A percentile compares a stretch with the other conserved stretches of the same genome.
Evolutionary conservation across 2,329 filamentous ascomycete species (phyloP).

Genomic region (Colletotrichum liaoningense): DNA sequence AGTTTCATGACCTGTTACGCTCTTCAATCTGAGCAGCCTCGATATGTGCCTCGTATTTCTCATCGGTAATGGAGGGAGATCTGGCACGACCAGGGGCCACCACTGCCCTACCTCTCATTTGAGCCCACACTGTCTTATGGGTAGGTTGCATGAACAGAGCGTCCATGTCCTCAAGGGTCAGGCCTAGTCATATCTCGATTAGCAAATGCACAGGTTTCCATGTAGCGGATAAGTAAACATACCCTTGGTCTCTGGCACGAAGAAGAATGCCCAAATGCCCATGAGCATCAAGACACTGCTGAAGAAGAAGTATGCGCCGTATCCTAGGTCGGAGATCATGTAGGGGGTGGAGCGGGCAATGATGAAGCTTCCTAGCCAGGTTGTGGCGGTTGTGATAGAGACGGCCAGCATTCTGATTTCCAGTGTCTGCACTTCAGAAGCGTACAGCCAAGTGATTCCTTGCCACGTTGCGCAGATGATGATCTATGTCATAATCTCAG

Average conservation of each 20-base stretch:
- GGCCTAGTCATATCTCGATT: constrained; percentile 35
- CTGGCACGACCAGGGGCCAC: constrained; percentile 16
- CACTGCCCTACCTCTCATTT: constrained; percentile 34
- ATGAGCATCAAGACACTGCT: constrained; percentile 57
- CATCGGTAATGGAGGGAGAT: constrained; percentile 26
- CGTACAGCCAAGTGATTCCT: constrained; percentile 57
- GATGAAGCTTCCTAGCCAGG: constrained; percentile 54
- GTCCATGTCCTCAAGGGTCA: constrained; percentile 62
- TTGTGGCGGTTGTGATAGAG: constrained; percentile 48
- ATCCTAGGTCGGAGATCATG: constrained; percentile 54
- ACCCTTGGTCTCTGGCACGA: constrained; percentile 64
- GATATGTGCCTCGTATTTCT: constrained; percentile 33
- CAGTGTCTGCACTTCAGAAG: constrained; percentile 58
- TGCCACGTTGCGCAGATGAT: constrained; percentile 55
- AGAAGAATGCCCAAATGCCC: constrained; percentile 60
- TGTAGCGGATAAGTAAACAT: background rate
- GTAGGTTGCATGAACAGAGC: constrained; percentile 44
- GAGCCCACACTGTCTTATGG: constrained; percentile 46
- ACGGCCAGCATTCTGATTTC: constrained; percentile 50
- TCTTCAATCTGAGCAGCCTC: constrained; percentile 23
- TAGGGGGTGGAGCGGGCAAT: constrained; percentile 53
- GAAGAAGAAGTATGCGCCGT: constrained; percentile 66
- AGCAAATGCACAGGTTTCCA: background rate
- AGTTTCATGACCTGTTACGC: constrained; percentile 23
- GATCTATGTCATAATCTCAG: constrained; percentile 5